Conservation (phyloP, 192 early-diverging fungal species). For the Backusella tuberculispora region DNA sequence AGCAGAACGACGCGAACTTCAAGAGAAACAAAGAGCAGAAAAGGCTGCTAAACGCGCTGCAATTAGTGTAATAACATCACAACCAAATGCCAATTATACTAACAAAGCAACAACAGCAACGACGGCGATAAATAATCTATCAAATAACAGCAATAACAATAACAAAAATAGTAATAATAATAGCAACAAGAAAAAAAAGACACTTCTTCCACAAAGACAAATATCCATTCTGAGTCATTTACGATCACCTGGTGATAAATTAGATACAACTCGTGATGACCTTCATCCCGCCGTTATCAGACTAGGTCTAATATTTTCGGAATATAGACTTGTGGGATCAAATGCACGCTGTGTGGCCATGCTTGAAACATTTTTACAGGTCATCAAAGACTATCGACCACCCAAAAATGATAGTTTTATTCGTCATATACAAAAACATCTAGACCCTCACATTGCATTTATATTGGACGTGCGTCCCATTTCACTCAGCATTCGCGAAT, state of each 20-base stretch:
- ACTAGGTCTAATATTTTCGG: constrained; percentile 84
- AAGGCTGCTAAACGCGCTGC: constrained; percentile 57
- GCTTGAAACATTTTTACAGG: constrained; percentile 79
- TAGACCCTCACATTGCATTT: constrained; percentile 92
- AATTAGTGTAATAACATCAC: no score
- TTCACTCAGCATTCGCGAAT: constrained; percentile 90
- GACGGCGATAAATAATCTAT: constrained; percentile 39
- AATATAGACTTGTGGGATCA: constrained; percentile 86
- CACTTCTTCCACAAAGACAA: constrained; percentile 46
- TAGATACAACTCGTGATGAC: constrained; percentile 56
- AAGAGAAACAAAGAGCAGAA: constrained; percentile 79
- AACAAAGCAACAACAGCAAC: not conserved
- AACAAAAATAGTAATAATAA: constrained; percentile 30
- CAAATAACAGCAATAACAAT: constrained; percentile 43
- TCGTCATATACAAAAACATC: constrained; percentile 76
- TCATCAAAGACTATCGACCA: constrained; percentile 90
- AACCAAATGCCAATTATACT: no score
- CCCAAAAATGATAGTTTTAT: constrained; percentile 79
- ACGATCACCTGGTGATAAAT: constrained; percentile 49
- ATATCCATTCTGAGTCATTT: constrained; percentile 79
- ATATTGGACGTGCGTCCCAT: constrained; percentile 81
- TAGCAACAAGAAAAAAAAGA: constrained; percentile 32
- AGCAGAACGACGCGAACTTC: constrained; percentile 84
- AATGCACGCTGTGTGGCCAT: constrained; percentile 91
- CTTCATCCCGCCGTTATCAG: constrained; percentile 89